Conservation (phyloP, 306 rosid genomes). For the Dalbergia oliveri region DNA sequence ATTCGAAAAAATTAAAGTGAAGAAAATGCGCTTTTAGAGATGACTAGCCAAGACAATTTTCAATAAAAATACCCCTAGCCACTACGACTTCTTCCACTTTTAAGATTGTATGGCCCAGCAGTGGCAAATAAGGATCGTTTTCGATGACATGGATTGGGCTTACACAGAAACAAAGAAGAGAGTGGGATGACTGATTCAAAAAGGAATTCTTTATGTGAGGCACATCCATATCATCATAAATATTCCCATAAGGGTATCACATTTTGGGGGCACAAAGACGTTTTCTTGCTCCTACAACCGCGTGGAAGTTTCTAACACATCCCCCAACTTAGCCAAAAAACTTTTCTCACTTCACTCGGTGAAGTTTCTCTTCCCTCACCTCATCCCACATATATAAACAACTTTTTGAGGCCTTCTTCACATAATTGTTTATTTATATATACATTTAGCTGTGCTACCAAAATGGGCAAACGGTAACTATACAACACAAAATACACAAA, state of each 20-base stretch:
- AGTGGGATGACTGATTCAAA: slow-evolving; percentile 58
- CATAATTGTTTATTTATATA: neutral
- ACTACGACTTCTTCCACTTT: too few species aligned
- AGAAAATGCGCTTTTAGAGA: too few species aligned
- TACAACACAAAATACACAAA: too few species aligned
- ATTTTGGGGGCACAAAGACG: slow-evolving; percentile 16
- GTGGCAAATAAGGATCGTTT: neutral
- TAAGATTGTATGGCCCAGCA: too few species aligned
- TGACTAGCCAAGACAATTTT: too few species aligned
- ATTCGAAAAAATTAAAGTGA: too few species aligned
- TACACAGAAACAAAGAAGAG: neutral
- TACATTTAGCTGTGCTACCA: neutral
- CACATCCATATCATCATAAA: neutral
- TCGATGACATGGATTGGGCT: slow-evolving; percentile 17
- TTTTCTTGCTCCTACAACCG: slow-evolving; percentile 57
- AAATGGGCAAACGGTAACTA: neutral
- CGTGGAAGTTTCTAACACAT: slow-evolving; percentile 59
- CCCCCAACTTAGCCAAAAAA: neutral
- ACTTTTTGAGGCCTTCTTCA: too few species aligned
- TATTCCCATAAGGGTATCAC: neutral
- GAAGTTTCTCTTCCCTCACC: neutral
- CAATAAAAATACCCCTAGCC: too few species aligned
- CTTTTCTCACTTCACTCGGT: slow-evolving; percentile 55
- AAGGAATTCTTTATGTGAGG: neutral
- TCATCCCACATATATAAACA: neutral